phyloP scores from a whole-genome alignment of 2,329 filamentous ascomycete genomes.

The Elsinoe necatrix region DNA sequence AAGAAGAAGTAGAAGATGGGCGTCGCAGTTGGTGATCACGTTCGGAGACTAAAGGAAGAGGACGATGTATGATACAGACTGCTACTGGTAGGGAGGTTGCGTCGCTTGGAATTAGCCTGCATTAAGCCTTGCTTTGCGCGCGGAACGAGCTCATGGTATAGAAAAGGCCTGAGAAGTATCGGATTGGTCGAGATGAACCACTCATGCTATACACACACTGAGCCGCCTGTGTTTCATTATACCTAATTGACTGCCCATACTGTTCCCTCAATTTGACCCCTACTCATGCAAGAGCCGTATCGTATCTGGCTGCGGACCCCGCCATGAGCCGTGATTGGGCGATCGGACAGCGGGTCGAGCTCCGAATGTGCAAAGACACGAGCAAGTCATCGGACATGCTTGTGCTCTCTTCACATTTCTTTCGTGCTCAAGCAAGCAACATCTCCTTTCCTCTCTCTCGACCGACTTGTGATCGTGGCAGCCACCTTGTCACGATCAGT shows the following conservation, averaged over 20 bases:
- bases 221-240: background rate
- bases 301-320: background rate
- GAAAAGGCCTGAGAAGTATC: background rate
- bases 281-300: background rate
- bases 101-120: slow-evolving; percentile 11
- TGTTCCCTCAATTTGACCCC: too few species aligned
- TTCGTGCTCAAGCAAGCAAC: background rate
- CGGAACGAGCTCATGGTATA: background rate
- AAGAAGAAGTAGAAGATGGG: slow-evolving; percentile 48
- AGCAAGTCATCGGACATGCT: slow-evolving; percentile 10
- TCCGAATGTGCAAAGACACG: background rate
- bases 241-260: too few species aligned
- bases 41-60: background rate
- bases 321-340: slow-evolving; percentile 7
- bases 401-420: background rate
- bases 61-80: slow-evolving; percentile 8
- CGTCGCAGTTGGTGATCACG: too few species aligned
- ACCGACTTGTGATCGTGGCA: background rate
- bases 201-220: background rate
- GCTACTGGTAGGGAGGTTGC: background rate
- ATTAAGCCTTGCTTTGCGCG: slow-evolving; percentile 9
- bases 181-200: background rate
- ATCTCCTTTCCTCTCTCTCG: background rate
- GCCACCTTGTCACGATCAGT: background rate
- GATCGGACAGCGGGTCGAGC: background rate